A percentile compares a stretch with the other conserved stretches of the same genome.
Evolutionary conservation across 2,329 filamentous ascomycete species (phyloP).

Genomic region (Diplodia scrobiculata): DNA sequence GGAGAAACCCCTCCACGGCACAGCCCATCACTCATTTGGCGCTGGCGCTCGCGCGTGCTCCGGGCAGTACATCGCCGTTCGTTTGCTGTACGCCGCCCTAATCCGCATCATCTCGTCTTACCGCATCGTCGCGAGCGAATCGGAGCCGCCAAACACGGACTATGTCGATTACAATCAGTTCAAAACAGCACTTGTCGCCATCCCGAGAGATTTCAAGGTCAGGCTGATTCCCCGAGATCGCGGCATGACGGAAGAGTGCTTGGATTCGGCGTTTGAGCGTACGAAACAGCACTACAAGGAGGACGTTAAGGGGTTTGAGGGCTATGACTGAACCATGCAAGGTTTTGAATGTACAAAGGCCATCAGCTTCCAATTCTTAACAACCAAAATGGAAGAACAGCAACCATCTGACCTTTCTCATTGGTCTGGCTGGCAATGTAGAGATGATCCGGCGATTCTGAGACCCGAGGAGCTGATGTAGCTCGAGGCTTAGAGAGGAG

Average conservation of each 20-base stretch:
- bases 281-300: conserved; percentile 56
- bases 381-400: not conserved
- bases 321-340: not conserved
- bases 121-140: conserved; percentile 53
- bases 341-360: not conserved
- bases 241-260: conserved; percentile 44
- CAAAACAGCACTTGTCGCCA: conserved; percentile 62
- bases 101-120: conserved; percentile 55
- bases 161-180: conserved; percentile 65
- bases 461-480: too few species aligned
- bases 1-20: conserved; percentile 38
- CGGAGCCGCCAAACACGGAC: conserved; percentile 60
- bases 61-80: conserved; percentile 55
- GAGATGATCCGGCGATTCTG: too few species aligned
- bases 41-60: conserved; percentile 57
- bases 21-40: conserved; percentile 54
- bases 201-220: conserved; percentile 61
- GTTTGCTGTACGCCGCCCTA: conserved; percentile 55
- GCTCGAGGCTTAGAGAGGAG: too few species aligned
- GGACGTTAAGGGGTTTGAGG: conserved; percentile 29
- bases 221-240: conserved; percentile 57
- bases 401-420: too few species aligned
- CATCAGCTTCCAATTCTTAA: not conserved
- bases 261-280: conserved; percentile 49
- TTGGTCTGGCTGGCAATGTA: too few species aligned